Evolutionary conservation across 345 rosid genomes (phyloP).

Genomic region (Turnera subulata): DNA sequence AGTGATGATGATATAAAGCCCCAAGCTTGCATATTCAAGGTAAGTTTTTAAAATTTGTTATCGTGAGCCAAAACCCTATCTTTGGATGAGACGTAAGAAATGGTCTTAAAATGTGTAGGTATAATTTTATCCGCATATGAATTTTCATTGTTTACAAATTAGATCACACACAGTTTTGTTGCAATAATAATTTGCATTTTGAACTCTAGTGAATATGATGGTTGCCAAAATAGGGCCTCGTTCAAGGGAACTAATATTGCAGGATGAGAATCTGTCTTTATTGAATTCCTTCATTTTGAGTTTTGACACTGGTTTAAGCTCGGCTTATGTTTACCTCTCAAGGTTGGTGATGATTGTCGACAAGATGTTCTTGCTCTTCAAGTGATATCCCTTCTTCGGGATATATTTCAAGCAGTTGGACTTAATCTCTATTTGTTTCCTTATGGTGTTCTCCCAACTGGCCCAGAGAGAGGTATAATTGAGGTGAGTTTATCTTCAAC

Average conservation of each 20-base stretch:
- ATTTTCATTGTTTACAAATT: no score
- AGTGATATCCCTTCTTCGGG: conserved; percentile 91
- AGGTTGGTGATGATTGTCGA: conserved; percentile 99
- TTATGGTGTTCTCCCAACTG: conserved; percentile 99
- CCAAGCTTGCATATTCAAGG: conserved; percentile 99
- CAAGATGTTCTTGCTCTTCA: conserved; percentile 99
- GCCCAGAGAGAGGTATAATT: conserved; percentile 88
- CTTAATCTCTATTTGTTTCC: conserved; percentile 86
- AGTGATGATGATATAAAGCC: conserved; percentile 57
- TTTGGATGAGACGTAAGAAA: not conserved
- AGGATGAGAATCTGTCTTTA: no score
- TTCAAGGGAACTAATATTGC: no score
- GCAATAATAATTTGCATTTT: no score
- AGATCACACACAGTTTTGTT: no score
- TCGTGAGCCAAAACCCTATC: not conserved
- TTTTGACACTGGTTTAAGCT: conserved; percentile 1
- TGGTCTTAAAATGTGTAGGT: not conserved
- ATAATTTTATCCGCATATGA: no score
- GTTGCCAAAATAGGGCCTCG: no score
- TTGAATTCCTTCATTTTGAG: no score
- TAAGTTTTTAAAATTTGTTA: conserved; percentile 20
- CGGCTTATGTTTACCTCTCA: conserved; percentile 17
- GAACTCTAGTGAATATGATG: no score
- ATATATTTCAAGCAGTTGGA: conserved; percentile 84
- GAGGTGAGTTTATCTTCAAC: conserved; percentile 52